Conservation (phyloP, 805 yeast species). For the Lachancea sp. region DNA sequence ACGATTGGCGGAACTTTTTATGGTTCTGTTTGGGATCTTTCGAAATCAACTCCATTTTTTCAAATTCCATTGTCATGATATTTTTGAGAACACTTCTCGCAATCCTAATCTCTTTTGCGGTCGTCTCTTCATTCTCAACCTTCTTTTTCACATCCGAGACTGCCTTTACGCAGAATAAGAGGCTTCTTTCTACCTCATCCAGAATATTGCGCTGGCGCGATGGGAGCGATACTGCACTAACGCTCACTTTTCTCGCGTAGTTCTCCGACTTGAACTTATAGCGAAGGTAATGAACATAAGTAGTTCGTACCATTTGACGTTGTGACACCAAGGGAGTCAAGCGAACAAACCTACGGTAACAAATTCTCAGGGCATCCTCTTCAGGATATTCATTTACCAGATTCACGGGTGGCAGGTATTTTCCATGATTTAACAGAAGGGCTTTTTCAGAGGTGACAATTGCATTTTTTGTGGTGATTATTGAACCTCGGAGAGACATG, state of each 20-base stretch:
- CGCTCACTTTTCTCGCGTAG: slow-evolving; percentile 17
- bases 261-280: slow-evolving; percentile 28
- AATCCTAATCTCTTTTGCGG: slow-evolving; percentile 15
- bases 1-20: slow-evolving; percentile 2
- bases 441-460: slow-evolving; percentile 15
- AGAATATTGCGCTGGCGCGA: neutral
- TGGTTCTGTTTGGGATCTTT: slow-evolving; percentile 4
- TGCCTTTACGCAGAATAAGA: slow-evolving; percentile 23
- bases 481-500: slow-evolving; percentile 4
- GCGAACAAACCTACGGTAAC: slow-evolving; percentile 26
- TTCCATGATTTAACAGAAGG: slow-evolving; percentile 12
- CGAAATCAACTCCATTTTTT: slow-evolving; percentile 14
- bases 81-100: slow-evolving; percentile 26
- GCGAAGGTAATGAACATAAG: slow-evolving; percentile 24
- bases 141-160: slow-evolving; percentile 11
- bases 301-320: slow-evolving; percentile 20
- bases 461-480: slow-evolving; percentile 18
- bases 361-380: slow-evolving; percentile 5
- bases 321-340: slow-evolving; percentile 25
- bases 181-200: slow-evolving; percentile 15
- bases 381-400: slow-evolving; percentile 5
- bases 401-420: slow-evolving; percentile 11
- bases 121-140: slow-evolving; percentile 4
- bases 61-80: slow-evolving; percentile 24
- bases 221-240: slow-evolving; percentile 10